These are phyloP conservation scores for Colletotrichum sp. DNA, from an alignment of 2,329 filamentous ascomycete genomes.

Conservation along the genomic window DNA sequence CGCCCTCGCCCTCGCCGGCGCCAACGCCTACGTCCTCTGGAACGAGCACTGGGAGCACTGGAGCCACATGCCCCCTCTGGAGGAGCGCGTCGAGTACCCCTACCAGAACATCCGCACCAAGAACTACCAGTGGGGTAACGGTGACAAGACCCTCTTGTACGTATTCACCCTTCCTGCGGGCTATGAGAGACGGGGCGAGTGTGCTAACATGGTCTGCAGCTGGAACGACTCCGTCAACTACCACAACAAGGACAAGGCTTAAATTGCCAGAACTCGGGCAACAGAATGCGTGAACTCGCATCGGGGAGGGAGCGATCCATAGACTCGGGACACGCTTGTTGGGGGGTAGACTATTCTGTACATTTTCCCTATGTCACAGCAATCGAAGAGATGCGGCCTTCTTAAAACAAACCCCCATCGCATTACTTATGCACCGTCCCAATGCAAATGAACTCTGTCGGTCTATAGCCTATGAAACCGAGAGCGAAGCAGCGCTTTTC, in stretches of 20 bases:
- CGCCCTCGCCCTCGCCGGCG: slow-evolving; percentile 69
- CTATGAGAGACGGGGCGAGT: neutral
- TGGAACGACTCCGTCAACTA: slow-evolving; percentile 98
- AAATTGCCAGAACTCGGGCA: slow-evolving; percentile 20
- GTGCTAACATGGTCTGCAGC: slow-evolving; percentile 50
- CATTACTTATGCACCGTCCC: neutral
- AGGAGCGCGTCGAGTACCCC: slow-evolving; percentile 91
- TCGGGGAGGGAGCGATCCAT: slow-evolving; percentile 8
- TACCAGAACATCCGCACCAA: slow-evolving; percentile 98
- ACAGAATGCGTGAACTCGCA: neutral
- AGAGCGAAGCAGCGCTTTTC: slow-evolving; percentile 29
- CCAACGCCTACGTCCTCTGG: slow-evolving; percentile 93
- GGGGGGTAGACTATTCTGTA: slow-evolving; percentile 27
- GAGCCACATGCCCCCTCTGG: slow-evolving; percentile 81
- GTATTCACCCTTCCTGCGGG: slow-evolving; percentile 32
- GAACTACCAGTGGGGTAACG: slow-evolving; percentile 95
- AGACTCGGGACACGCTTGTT: slow-evolving; percentile 14
- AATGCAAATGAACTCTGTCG: neutral
- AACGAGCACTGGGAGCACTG: slow-evolving; percentile 98
- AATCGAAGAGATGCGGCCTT: slow-evolving; percentile 13
- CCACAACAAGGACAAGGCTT: slow-evolving; percentile 86
- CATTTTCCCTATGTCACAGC: slow-evolving; percentile 27
- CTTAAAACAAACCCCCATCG: neutral
- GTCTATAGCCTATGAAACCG: neutral
- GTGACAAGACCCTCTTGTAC: slow-evolving; percentile 86